Evolutionary conservation across 768 basidiomycete genomes (phyloP).

Genomic region (Calocybe cyanea): DNA sequence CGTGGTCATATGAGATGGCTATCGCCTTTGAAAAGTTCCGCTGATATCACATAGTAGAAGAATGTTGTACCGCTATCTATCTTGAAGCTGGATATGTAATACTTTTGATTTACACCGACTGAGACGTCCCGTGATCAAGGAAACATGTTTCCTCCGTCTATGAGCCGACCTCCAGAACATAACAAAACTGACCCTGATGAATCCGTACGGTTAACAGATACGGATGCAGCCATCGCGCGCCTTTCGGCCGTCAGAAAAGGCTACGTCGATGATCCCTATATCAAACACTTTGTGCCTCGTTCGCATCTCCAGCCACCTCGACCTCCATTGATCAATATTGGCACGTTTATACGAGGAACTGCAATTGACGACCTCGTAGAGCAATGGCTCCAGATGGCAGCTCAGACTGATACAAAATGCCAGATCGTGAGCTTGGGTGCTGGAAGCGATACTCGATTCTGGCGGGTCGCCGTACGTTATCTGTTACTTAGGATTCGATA

Average conservation of each 20-base stretch:
- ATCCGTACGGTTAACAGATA: conserved; percentile 73
- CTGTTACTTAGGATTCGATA: not conserved
- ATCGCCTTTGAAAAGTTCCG: conserved; percentile 32
- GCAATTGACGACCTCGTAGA: conserved; percentile 77
- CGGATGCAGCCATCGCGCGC: conserved; percentile 79
- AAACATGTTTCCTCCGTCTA: conserved; percentile 22
- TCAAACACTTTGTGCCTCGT: conserved; percentile 62
- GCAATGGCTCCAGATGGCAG: conserved; percentile 52
- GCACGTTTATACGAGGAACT: conserved; percentile 82
- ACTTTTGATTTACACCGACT: not conserved
- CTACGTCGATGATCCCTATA: conserved; percentile 80
- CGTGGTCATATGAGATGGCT: conserved; percentile 40
- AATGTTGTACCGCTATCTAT: not conserved
- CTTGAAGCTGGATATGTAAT: not conserved
- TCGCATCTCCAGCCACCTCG: conserved; percentile 57
- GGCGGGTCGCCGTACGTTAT: conserved; percentile 76
- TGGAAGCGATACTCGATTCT: conserved; percentile 94
- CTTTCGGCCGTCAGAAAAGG: conserved; percentile 78
- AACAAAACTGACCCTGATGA: conserved; percentile 43
- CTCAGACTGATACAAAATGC: conserved; percentile 40
- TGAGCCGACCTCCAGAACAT: conserved; percentile 4
- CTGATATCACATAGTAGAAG: not conserved
- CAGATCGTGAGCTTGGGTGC: conserved; percentile 96
- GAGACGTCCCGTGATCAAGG: not conserved
- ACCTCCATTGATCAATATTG: conserved; percentile 92